Conservation (phyloP, 129 eudicot species). For the Rutidosis leptorrhynchoides region DNA sequence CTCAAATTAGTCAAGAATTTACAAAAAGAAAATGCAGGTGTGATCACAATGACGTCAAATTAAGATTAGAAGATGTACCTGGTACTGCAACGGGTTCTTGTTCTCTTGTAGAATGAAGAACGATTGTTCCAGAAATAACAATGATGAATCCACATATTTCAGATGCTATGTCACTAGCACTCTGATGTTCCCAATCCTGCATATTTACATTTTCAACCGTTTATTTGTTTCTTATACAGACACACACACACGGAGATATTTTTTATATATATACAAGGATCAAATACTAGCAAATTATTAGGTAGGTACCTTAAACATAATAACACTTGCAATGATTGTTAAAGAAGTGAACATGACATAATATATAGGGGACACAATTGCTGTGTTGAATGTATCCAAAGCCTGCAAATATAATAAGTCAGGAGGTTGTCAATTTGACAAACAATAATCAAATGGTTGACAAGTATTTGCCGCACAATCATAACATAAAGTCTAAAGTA, state of each 20-base stretch:
- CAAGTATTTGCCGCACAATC: neutral
- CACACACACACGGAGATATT: neutral
- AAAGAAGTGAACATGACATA: slow-evolving; percentile 94
- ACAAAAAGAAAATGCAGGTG: neutral
- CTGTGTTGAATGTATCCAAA: slow-evolving; percentile 81
- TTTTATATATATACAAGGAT: neutral
- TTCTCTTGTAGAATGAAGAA: slow-evolving; percentile 83
- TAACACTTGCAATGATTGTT: slow-evolving; percentile 77
- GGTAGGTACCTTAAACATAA: slow-evolving; percentile 84
- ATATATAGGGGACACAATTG: slow-evolving; percentile 89
- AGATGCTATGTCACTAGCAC: slow-evolving; percentile 68
- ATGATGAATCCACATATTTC: slow-evolving; percentile 91
- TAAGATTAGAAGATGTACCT: slow-evolving; percentile 40
- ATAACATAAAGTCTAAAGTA: neutral
- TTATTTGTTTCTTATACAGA: neutral
- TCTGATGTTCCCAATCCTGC: slow-evolving; percentile 85
- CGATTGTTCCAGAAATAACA: slow-evolving; percentile 77
- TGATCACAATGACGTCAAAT: neutral
- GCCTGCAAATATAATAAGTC: slow-evolving; percentile 55
- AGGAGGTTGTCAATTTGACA: neutral
- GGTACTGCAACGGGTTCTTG: slow-evolving; percentile 58
- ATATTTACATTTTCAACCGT: slow-evolving; percentile 9
- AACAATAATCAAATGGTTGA: neutral
- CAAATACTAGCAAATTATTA: neutral
- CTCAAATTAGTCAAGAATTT: neutral